A percentile compares a stretch with the other conserved stretches of the same genome.
Evolutionary conservation across 164 flowering plant species (phyloP).

Genomic region (Magnolia kwangsiensis): DNA sequence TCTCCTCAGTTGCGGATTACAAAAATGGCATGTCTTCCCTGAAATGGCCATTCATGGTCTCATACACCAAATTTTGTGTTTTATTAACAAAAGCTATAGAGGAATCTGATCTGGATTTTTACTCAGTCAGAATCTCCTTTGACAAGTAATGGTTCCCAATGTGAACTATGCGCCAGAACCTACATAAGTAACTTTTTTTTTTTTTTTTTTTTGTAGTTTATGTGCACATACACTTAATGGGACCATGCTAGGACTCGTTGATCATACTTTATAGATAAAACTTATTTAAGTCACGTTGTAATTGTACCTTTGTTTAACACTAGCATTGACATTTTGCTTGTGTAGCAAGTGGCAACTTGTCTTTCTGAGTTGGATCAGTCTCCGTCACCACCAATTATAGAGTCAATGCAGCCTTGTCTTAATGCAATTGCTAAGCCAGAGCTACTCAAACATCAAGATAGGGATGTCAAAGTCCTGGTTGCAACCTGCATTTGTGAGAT

Average conservation of each 20-base stretch:
- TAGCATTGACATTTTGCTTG: slow-evolving; percentile 2
- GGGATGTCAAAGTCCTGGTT: slow-evolving; percentile 83
- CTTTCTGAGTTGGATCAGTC: slow-evolving; percentile 88
- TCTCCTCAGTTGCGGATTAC: too few relatives aligned
- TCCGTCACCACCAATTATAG: slow-evolving; percentile 56
- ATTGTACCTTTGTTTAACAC: background rate
- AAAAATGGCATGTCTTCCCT: too few relatives aligned
- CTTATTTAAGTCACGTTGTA: background rate
- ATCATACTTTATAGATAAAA: background rate
- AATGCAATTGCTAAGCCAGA: slow-evolving; percentile 76
- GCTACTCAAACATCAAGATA: slow-evolving; percentile 80
- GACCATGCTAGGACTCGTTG: background rate
- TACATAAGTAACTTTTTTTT: too few relatives aligned
- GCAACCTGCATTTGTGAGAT: slow-evolving; percentile 93
- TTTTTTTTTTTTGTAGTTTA: too few relatives aligned
- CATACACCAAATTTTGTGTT: too few relatives aligned
- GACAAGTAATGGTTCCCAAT: too few relatives aligned
- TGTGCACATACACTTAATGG: too few relatives aligned
- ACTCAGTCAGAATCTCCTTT: too few relatives aligned
- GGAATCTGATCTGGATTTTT: too few relatives aligned
- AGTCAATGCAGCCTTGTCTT: slow-evolving; percentile 71
- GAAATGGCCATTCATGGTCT: too few relatives aligned
- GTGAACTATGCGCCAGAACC: too few relatives aligned
- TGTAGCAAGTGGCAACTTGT: slow-evolving; percentile 74
- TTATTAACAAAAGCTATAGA: too few relatives aligned